Evolutionary conservation across 2,329 filamentous ascomycete genomes (phyloP), one percentile per base, ranked within the genome.

Genomic region (Cadophora sp.): DNA sequence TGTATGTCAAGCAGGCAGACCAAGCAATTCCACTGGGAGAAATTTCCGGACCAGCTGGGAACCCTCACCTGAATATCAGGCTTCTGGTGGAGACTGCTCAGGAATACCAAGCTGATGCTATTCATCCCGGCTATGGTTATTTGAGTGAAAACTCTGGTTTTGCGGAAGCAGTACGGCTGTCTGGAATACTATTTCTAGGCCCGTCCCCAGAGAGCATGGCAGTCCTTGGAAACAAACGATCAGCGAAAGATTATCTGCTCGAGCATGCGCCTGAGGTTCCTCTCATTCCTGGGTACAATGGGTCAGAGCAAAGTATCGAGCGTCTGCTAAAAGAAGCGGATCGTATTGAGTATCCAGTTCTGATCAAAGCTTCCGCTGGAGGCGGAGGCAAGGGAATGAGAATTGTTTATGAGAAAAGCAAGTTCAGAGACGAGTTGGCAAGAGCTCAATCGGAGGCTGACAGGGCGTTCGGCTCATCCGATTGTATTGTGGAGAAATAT

Each of bases 81-180:
- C 55, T 55, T 19, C 67, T 69, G 16, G 62, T 71, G 14, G 56
- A 60, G 16, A 68, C 69, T 48, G 63, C 69, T 34, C 29, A 63
- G 58, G 34, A 55, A 22, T 8, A 48, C n/a, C 26, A 65, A 12
- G 68, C 68, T 1, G 83, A 91, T 69, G 88, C 87, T 3, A 83
- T 91, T 19, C 87, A 89, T 61, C 89, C 89, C 0, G 89, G 89
- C 1, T 91, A 92, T 78, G 89, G 89, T 0, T 91, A 91, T 68
- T 77, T 92, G 1, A 86, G 85, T 0, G 89, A 91, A 68, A 89
- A 90, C 74, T 83, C 86, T 4, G 81, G 85, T 4, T 91, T 91
- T 74, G 88, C 89, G 0, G 76, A 80, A 26, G 78, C 80, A 0
- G 84, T 89, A 0, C 76, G 80, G 26, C 79, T 82, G 9, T 84